Percentiles rank a stretch among this genome's conserved stretches.
Conservation (phyloP, 306 rosid genomes). For the Ammopiptanthus mongolicus region DNA sequence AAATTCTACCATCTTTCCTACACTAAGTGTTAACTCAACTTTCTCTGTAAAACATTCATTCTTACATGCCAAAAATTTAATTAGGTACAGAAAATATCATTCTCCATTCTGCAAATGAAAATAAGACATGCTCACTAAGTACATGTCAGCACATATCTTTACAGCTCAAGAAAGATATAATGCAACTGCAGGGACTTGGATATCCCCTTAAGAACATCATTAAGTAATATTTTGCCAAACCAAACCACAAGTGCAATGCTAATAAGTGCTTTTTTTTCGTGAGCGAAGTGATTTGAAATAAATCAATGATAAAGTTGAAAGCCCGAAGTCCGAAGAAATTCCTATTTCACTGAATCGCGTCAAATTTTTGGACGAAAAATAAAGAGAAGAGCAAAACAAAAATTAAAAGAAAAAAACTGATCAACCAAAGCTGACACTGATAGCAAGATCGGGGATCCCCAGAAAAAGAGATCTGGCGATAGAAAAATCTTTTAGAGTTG, state of each 20-base stretch:
- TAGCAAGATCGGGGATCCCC: slow-evolving; percentile 28
- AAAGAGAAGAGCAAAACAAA: background rate
- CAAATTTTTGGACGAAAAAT: no score
- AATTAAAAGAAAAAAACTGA: background rate
- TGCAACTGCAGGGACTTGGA: background rate
- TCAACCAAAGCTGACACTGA: slow-evolving; percentile 41
- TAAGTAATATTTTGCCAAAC: background rate
- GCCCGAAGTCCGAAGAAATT: background rate
- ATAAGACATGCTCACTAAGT: background rate
- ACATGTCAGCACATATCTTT: slow-evolving; percentile 5
- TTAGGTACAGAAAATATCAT: background rate
- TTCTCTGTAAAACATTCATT: background rate
- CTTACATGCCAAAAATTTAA: background rate
- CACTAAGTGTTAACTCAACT: no score
- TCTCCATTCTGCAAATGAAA: background rate
- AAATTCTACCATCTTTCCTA: no score
- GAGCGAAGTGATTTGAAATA: background rate
- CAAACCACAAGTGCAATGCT: no score
- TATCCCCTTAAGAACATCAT: slow-evolving; percentile 14
- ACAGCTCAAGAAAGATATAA: background rate
- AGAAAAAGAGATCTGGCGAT: slow-evolving; percentile 50
- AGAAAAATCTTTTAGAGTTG: no score
- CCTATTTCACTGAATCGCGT: background rate
- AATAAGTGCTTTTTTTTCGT: background rate
- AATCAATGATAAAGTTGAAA: slow-evolving; percentile 2